Percentiles rank a stretch among this genome's conserved stretches.
Evolutionary conservation across 2,329 filamentous ascomycete species (phyloP).

Genomic region (Paecilomyces fulvus): DNA sequence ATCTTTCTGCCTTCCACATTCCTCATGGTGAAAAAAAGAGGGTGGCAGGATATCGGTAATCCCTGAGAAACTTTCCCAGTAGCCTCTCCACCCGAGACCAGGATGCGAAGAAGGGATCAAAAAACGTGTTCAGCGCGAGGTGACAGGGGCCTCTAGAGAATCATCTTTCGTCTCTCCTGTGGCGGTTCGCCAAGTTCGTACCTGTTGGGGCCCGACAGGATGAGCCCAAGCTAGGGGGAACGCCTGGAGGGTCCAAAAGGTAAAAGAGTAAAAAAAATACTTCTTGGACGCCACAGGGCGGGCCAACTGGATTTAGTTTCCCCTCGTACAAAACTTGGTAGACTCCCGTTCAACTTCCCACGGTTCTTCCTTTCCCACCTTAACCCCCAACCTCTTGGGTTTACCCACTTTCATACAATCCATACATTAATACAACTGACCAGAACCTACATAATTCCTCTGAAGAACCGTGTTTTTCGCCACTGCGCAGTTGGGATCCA

Average conservation of each 20-base stretch:
- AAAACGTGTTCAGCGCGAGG: neutral
- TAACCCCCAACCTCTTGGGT: neutral
- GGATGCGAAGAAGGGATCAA: neutral
- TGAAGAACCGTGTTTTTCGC: neutral
- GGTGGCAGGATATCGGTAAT: neutral
- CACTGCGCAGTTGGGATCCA: neutral
- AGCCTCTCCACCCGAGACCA: neutral
- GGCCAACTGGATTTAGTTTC: neutral
- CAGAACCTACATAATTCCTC: neutral
- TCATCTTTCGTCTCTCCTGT: neutral
- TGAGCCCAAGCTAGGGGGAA: neutral
- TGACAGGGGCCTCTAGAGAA: neutral
- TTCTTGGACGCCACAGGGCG: neutral
- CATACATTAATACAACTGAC: neutral
- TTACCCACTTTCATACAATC: neutral
- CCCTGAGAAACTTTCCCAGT: neutral
- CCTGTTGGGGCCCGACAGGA: neutral
- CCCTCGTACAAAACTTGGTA: neutral
- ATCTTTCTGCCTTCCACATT: neutral
- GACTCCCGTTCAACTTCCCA: neutral
- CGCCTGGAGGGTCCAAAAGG: neutral
- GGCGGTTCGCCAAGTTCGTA: neutral
- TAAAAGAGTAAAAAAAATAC: too few species aligned
- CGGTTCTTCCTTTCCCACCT: neutral
- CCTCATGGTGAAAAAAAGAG: neutral